Percentiles rank a stretch among this genome's conserved stretches.
These are phyloP conservation scores for Malassezia cuniculi DNA, from an alignment of 1,284 basidiomycete species.

Conservation along the genomic window DNA sequence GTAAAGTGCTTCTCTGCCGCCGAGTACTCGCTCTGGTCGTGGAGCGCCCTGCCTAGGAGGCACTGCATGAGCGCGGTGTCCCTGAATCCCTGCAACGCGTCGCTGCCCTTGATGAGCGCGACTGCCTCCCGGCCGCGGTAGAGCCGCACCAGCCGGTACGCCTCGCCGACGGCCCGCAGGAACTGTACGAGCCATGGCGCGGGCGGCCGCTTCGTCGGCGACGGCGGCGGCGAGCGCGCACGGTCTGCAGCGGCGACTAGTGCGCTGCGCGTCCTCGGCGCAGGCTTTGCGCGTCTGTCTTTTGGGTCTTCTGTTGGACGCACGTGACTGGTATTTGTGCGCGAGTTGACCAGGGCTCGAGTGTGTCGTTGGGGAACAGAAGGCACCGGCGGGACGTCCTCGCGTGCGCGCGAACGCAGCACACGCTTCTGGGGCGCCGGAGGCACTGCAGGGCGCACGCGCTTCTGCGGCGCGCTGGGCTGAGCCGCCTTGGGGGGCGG, in stretches of 20 bases:
- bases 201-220: background rate
- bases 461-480: background rate
- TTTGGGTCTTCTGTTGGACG: background rate
- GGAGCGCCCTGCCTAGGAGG: slow-evolving; percentile 27
- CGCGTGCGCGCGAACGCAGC: slow-evolving; percentile 4
- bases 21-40: slow-evolving; percentile 33
- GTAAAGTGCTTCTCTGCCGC: slow-evolving; percentile 30
- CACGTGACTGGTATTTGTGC: background rate
- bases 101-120: slow-evolving; percentile 9
- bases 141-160: slow-evolving; percentile 25
- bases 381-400: too few species aligned
- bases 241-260: background rate
- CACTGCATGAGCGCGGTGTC: slow-evolving; percentile 23
- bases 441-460: background rate
- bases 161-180: slow-evolving; percentile 25
- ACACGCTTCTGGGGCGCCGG: background rate
- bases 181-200: slow-evolving; percentile 14
- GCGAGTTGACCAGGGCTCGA: background rate
- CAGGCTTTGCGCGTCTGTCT: background rate
- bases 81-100: slow-evolving; percentile 12
- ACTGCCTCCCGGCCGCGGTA: slow-evolving; percentile 23
- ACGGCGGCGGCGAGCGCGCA: background rate
- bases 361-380: too few species aligned
- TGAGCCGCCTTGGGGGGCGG: background rate
- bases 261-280: background rate